These are phyloP conservation scores for Lentinula detonsa DNA, from an alignment of 768 basidiomycete genomes.

Conservation along the genomic window DNA sequence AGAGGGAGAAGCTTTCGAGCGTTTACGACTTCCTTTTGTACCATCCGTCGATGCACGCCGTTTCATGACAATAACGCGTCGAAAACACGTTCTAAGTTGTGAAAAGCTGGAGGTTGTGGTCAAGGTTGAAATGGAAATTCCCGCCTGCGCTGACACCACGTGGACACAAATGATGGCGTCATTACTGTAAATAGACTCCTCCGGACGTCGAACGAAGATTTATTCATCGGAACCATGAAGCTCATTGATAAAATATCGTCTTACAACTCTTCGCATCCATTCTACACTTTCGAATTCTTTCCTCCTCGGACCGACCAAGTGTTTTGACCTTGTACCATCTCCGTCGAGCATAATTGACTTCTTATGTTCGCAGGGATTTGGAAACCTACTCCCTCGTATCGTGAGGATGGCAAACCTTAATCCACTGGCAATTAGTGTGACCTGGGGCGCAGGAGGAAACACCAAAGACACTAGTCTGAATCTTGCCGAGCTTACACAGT, in stretches of 20 bases:
- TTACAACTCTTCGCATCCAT: slow-evolving; percentile 46
- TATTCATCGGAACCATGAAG: slow-evolving; percentile 46
- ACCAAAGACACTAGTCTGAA: slow-evolving; percentile 87
- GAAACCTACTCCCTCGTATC: slow-evolving; percentile 86
- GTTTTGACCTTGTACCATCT: slow-evolving; percentile 9
- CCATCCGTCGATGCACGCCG: background rate
- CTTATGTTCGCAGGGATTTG: slow-evolving; percentile 60
- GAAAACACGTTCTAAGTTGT: background rate
- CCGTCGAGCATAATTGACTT: background rate
- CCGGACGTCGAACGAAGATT: no score
- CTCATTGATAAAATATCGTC: slow-evolving; percentile 60
- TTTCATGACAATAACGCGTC: background rate
- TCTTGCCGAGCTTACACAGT: slow-evolving; percentile 73
- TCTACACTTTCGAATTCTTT: slow-evolving; percentile 96
- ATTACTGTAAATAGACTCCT: no score
- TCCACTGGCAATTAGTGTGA: slow-evolving; percentile 85
- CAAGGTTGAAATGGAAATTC: background rate
- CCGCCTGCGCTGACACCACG: background rate
- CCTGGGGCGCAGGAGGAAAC: slow-evolving; percentile 96
- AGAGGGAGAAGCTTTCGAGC: background rate
- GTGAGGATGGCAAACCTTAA: slow-evolving; percentile 69
- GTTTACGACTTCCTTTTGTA: background rate
- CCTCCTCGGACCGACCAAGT: slow-evolving; percentile 93
- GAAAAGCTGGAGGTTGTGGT: background rate
- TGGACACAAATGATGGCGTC: background rate